phyloP scores from a whole-genome alignment of 2,329 filamentous ascomycete genomes.

The Hypomyces perniciosus region DNA sequence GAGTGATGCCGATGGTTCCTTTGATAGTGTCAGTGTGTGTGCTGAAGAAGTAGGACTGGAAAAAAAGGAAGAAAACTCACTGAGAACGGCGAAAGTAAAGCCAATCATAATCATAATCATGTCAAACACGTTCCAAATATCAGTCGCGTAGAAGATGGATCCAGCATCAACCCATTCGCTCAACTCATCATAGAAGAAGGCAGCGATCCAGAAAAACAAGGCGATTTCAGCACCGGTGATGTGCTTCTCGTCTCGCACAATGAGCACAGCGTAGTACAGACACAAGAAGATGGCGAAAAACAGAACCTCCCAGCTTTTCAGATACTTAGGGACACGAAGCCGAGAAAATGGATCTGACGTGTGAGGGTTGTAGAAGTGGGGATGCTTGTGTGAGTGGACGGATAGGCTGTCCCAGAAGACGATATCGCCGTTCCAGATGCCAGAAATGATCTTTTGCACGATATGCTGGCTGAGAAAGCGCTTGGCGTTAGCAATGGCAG shows the following conservation, averaged over 20 bases:
- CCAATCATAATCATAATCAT: slow-evolving; percentile 70
- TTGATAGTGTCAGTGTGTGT: not conserved
- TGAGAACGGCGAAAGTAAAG: slow-evolving; percentile 61
- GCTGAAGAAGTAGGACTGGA: not conserved
- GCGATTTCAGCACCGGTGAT: slow-evolving; percentile 65
- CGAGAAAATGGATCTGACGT: slow-evolving; percentile 69
- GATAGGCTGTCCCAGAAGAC: slow-evolving; percentile 81
- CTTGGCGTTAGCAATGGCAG: slow-evolving; percentile 74
- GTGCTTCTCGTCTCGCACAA: slow-evolving; percentile 60
- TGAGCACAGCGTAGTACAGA: slow-evolving; percentile 81
- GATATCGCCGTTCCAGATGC: slow-evolving; percentile 81
- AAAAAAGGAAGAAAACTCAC: slow-evolving; percentile 44
- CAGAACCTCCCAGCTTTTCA: slow-evolving; percentile 75
- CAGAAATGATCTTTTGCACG: slow-evolving; percentile 76
- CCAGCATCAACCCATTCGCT: slow-evolving; percentile 83
- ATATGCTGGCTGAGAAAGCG: slow-evolving; percentile 75
- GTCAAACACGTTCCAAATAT: slow-evolving; percentile 75
- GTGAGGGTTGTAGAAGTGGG: slow-evolving; percentile 65
- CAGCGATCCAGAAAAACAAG: slow-evolving; percentile 79
- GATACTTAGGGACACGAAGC: slow-evolving; percentile 71
- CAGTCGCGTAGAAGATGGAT: slow-evolving; percentile 75
- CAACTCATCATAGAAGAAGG: slow-evolving; percentile 83
- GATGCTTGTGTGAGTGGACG: slow-evolving; percentile 65
- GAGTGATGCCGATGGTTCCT: slow-evolving; percentile 35
- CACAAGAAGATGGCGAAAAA: slow-evolving; percentile 73